phyloP scores from a whole-genome alignment of 495 filamentous ascomycete species.

The Daldinia concentrica region DNA sequence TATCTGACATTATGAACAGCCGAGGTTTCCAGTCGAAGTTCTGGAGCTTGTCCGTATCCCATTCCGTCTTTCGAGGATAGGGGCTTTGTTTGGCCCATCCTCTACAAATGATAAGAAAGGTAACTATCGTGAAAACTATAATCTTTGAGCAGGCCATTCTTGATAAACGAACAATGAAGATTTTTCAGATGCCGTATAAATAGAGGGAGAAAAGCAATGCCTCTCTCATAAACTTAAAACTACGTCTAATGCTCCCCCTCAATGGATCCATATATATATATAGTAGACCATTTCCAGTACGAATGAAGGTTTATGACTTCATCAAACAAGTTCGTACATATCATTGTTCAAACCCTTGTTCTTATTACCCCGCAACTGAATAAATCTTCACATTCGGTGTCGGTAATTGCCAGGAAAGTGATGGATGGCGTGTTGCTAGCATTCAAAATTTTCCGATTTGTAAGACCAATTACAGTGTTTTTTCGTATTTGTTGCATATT shows the following conservation, averaged over 20 bases:
- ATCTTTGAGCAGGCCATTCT: background rate
- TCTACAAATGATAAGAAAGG: background rate
- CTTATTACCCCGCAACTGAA: background rate
- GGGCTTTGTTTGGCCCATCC: background rate
- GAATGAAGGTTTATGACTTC: background rate
- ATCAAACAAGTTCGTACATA: background rate
- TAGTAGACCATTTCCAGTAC: background rate
- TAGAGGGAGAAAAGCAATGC: background rate
- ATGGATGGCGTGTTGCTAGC: background rate
- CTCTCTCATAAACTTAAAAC: background rate
- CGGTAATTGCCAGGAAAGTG: background rate
- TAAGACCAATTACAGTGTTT: too few relatives aligned
- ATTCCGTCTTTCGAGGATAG: background rate
- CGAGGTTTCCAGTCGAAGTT: conserved; percentile 16
- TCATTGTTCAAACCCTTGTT: background rate
- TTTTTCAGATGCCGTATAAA: background rate
- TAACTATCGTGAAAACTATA: background rate
- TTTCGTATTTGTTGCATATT: too few relatives aligned
- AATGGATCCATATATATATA: background rate
- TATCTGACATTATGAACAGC: conserved; percentile 17
- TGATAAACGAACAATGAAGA: background rate
- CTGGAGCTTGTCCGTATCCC: conserved; percentile 1
- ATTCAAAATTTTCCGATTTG: too few relatives aligned
- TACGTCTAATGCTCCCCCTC: background rate
- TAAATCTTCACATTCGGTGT: background rate